Percentiles rank a stretch among this genome's conserved stretches.
phyloP scores from a whole-genome alignment of 371 early-diverging fungal species.

The Apophysomyces trapeziformis region DNA sequence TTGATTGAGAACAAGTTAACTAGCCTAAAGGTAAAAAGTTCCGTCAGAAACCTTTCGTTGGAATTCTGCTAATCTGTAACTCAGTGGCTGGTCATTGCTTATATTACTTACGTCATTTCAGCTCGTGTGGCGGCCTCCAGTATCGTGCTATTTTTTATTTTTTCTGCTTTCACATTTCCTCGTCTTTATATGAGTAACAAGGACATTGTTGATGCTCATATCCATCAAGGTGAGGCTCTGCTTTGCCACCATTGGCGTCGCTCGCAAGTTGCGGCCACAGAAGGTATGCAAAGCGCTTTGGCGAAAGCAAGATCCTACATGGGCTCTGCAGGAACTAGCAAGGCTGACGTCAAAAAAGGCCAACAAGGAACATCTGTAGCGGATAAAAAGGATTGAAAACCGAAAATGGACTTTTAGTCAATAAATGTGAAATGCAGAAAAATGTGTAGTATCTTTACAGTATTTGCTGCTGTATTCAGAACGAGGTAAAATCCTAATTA shows the following conservation, averaged over 20 bases:
- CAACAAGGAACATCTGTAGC: constrained; percentile 4
- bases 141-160: constrained; percentile 27
- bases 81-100: constrained; percentile 42
- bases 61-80: not conserved
- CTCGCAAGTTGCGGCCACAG: constrained; percentile 14
- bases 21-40: constrained; percentile 27
- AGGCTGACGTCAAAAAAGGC: not conserved
- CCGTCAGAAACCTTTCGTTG: not conserved
- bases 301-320: constrained; percentile 17
- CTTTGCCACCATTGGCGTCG: constrained; percentile 15
- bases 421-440: too few species aligned
- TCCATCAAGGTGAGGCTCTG: constrained; percentile 42
- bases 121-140: constrained; percentile 41
- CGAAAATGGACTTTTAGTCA: too few species aligned
- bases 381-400: not conserved
- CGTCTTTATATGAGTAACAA: constrained; percentile 45
- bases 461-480: too few species aligned
- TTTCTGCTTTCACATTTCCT: constrained; percentile 45
- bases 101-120: constrained; percentile 43
- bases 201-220: constrained; percentile 44
- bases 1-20: constrained; percentile 45
- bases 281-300: constrained; percentile 11
- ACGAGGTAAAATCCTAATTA: too few species aligned
- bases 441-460: too few species aligned
- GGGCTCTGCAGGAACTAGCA: constrained; percentile 2